Evolutionary conservation across 345 rosid species (phyloP).

Genomic region (Lepidium africanum): DNA sequence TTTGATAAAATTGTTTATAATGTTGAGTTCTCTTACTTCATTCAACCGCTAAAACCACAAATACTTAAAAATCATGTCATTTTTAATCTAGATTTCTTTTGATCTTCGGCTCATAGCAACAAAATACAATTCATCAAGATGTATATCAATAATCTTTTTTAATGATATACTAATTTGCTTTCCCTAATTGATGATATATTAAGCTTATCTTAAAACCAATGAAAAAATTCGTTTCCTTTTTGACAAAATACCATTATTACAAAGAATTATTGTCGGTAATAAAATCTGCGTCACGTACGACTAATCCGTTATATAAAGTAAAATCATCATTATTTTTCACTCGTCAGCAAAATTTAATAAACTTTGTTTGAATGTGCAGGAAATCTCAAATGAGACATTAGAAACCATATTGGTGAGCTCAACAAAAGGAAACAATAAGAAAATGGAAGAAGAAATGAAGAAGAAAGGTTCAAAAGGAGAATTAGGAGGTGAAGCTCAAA

Average conservation of each 20-base stretch:
- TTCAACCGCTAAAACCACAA: not conserved
- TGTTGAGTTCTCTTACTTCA: not conserved
- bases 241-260: not conserved
- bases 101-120: not conserved
- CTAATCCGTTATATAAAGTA: not conserved
- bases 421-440: slow-evolving; percentile 23
- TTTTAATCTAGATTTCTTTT: not conserved
- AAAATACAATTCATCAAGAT: not conserved
- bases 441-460: slow-evolving; percentile 40
- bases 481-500: slow-evolving; percentile 38
- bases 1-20: not conserved
- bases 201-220: not conserved
- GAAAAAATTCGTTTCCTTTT: not conserved
- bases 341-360: not conserved
- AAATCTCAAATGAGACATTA: slow-evolving; percentile 44
- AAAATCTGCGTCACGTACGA: not conserved
- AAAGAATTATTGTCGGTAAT: not conserved
- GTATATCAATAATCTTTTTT: not conserved
- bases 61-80: not conserved
- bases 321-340: not conserved
- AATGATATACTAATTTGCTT: not conserved
- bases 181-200: not conserved
- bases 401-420: slow-evolving; percentile 64
- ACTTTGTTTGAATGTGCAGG: slow-evolving; percentile 31
- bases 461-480: slow-evolving; percentile 53